These are phyloP conservation scores for Tetrahymena thermophila DNA, from an alignment of 73 alveolate genomes.

Conservation along the genomic window DNA sequence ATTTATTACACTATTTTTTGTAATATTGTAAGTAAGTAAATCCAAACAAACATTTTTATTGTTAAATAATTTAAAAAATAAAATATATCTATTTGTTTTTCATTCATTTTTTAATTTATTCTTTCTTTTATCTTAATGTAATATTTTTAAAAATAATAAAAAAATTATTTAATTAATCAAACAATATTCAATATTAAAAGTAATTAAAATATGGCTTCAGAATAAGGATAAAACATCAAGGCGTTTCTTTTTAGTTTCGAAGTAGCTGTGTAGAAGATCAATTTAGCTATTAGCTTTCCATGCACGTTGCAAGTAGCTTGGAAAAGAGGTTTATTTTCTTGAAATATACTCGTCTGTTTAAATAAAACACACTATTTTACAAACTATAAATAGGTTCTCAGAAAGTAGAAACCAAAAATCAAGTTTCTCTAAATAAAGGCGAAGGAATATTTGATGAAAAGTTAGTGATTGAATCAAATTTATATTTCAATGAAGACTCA, in stretches of 20 bases:
- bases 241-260: neutral
- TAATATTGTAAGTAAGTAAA: no score
- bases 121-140: neutral
- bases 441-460: neutral
- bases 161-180: no score
- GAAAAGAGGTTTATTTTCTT: neutral
- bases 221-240: neutral
- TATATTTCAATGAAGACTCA: neutral
- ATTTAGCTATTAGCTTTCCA: neutral
- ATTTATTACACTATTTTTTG: neutral
- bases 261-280: neutral
- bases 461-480: neutral
- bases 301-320: neutral
- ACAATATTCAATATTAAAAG: no score
- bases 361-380: neutral
- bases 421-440: neutral
- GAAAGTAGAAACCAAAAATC: neutral
- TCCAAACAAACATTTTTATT: neutral
- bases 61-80: neutral
- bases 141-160: no score
- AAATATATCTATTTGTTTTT: neutral
- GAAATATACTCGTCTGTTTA: neutral
- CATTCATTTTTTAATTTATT: neutral
- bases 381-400: neutral
- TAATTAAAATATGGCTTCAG: neutral